These are phyloP conservation scores for Pelargonium australe DNA, from an alignment of 441 rosid species.

Conservation along the genomic window DNA sequence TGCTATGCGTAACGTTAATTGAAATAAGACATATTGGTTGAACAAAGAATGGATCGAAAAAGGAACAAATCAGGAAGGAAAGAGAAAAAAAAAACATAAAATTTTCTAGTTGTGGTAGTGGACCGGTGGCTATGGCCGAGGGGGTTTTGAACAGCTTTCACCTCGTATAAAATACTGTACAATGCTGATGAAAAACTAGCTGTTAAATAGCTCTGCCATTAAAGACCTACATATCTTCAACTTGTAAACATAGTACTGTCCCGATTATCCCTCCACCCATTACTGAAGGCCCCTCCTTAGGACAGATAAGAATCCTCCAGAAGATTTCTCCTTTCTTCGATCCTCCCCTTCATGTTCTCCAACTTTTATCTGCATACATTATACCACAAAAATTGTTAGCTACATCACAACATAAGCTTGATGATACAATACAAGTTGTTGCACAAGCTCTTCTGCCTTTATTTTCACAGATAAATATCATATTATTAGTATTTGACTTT, in stretches of 20 bases:
- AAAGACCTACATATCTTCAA: slow-evolving; percentile 13
- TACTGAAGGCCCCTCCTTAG: slow-evolving; percentile 71
- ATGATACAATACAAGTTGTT: neutral
- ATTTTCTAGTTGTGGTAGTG: neutral
- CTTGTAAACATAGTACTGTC: slow-evolving; percentile 10
- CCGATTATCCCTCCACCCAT: neutral
- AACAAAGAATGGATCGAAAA: slow-evolving; percentile 11
- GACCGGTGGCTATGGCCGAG: neutral
- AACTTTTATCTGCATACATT: slow-evolving; percentile 34
- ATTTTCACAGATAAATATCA: too few species aligned
- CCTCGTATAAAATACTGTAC: slow-evolving; percentile 23
- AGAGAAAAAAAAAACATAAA: too few species aligned
- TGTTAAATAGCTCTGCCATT: slow-evolving; percentile 8
- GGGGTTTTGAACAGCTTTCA: neutral
- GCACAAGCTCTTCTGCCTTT: neutral
- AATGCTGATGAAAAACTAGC: slow-evolving; percentile 13
- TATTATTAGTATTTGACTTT: too few species aligned
- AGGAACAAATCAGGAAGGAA: too few species aligned
- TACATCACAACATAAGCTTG: neutral
- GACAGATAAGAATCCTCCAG: slow-evolving; percentile 72
- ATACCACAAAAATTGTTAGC: neutral
- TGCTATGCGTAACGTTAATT: neutral
- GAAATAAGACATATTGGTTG: slow-evolving; percentile 28
- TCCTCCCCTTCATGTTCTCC: slow-evolving; percentile 55
- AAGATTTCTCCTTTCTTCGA: slow-evolving; percentile 55